Conservation (phyloP, 73 alveolate species). For the Diophrys appendiculata region DNA sequence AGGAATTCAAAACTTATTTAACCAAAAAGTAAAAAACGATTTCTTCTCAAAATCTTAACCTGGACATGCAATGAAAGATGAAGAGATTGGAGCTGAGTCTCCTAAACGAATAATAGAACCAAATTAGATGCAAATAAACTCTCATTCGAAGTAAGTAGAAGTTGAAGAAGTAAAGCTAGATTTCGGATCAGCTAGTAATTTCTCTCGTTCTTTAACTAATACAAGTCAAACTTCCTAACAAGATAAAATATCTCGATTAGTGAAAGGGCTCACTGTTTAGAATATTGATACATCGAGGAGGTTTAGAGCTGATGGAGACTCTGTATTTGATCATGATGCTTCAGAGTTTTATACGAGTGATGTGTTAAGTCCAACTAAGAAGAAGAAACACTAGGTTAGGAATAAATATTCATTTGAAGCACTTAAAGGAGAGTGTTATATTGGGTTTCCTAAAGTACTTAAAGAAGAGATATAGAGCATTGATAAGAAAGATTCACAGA, state of each 20-base stretch:
- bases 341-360: slow-evolving; percentile 14
- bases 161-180: neutral
- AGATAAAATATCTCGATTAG: neutral
- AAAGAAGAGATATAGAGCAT: slow-evolving; percentile 21
- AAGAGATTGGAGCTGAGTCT: neutral
- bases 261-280: neutral
- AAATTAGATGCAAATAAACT: neutral
- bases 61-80: neutral
- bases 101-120: neutral
- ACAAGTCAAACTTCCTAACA: neutral
- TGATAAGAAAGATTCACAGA: slow-evolving; percentile 44
- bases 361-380: neutral
- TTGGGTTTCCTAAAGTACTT: slow-evolving; percentile 47
- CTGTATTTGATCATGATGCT: slow-evolving; percentile 12
- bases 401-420: neutral
- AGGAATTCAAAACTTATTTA: neutral
- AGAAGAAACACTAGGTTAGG: neutral
- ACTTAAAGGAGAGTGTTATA: slow-evolving; percentile 54
- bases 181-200: no score
- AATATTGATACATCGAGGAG: neutral
- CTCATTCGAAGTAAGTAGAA: neutral
- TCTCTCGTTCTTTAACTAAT: no score
- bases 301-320: slow-evolving; percentile 2
- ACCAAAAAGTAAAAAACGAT: neutral
- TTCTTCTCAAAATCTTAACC: no score